Evolutionary conservation across 176 grass and related monocot genomes (phyloP).

Genomic region (Dendrocalamus sinicus): DNA sequence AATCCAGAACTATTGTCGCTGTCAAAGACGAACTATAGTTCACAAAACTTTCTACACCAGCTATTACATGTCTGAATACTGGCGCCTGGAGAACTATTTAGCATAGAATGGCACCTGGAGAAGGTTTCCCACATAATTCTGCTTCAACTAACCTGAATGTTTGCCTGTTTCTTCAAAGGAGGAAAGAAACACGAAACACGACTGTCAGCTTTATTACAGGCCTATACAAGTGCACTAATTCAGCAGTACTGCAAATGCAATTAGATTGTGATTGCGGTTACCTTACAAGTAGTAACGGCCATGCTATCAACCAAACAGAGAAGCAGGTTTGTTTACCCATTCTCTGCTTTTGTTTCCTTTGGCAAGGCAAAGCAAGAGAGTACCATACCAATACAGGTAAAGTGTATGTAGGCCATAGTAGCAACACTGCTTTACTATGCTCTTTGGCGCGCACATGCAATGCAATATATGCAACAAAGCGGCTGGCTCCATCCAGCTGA

Average conservation of each 20-base stretch:
- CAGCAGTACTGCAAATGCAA: neutral
- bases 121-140: neutral
- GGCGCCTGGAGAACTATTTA: neutral
- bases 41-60: neutral
- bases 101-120: neutral
- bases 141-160: neutral
- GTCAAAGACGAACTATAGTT: neutral
- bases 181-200: neutral
- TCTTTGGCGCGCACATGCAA: constrained; percentile 42
- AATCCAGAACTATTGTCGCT: neutral
- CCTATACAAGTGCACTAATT: neutral
- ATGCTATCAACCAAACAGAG: neutral
- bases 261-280: neutral
- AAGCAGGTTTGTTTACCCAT: neutral
- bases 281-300: neutral
- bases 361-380: neutral
- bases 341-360: neutral
- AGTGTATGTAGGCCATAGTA: constrained; percentile 13
- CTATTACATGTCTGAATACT: neutral
- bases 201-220: neutral
- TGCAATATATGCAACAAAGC: constrained; percentile 8
- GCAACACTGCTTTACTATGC: constrained; percentile 20
- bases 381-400: neutral
- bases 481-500: neutral
- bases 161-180: neutral